These are phyloP conservation scores for Xanthoparmelia taractica DNA, from an alignment of 495 filamentous ascomycete genomes.

Conservation along the genomic window DNA sequence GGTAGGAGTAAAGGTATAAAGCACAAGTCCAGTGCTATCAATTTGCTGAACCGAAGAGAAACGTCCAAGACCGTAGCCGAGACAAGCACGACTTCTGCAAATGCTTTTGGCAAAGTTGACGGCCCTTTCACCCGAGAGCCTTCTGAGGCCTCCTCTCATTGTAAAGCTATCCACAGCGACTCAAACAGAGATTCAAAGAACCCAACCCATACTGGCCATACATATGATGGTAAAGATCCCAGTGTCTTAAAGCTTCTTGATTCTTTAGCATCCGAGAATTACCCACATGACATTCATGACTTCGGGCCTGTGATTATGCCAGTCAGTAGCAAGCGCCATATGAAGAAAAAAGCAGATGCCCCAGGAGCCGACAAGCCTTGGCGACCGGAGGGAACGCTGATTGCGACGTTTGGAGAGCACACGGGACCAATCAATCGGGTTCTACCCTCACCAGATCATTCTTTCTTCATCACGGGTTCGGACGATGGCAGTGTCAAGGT, in stretches of 20 bases:
- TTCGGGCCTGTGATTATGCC: constrained; percentile 77
- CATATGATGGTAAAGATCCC: constrained; percentile 84
- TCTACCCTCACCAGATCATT: constrained; percentile 77
- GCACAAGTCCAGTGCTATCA: constrained; percentile 74
- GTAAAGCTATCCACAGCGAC: constrained; percentile 10
- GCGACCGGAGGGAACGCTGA: constrained; percentile 75
- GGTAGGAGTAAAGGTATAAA: constrained; percentile 30
- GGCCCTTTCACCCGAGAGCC: constrained; percentile 46
- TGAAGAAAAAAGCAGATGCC: constrained; percentile 49
- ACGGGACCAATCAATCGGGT: constrained; percentile 74
- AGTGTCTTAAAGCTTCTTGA: constrained; percentile 79
- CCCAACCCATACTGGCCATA: constrained; percentile 49
- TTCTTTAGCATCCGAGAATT: constrained; percentile 82
- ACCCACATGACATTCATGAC: constrained; percentile 63
- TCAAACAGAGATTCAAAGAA: constrained; percentile 31
- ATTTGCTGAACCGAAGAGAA: constrained; percentile 70
- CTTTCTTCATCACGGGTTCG: constrained; percentile 88
- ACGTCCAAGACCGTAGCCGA: constrained; percentile 73
- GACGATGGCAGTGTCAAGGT: constrained; percentile 89
- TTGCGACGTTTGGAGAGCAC: constrained; percentile 86
- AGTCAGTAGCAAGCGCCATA: constrained; percentile 50
- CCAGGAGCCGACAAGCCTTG: constrained; percentile 52
- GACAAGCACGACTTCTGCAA: constrained; percentile 71
- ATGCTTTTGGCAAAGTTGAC: constrained; percentile 81
- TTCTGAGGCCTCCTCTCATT: constrained; percentile 26